These are phyloP conservation scores for Brettanomyces sp. DNA, from an alignment of 805 yeast species.

Conservation along the genomic window DNA sequence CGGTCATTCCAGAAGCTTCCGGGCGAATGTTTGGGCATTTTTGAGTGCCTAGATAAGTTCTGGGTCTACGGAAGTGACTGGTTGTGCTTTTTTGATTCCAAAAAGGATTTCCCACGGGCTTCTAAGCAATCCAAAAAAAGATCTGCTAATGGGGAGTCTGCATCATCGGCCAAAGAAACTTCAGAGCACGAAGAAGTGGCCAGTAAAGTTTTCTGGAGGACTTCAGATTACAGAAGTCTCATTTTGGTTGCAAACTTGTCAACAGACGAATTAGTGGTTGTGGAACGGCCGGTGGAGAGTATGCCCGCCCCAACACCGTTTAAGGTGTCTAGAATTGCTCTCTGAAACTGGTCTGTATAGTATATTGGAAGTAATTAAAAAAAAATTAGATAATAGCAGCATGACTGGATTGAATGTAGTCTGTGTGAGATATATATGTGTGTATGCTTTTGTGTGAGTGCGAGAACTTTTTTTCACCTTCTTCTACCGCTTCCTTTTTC, in stretches of 20 bases:
- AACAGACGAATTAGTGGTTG: slow-evolving; percentile 50
- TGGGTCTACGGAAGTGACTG: slow-evolving; percentile 90
- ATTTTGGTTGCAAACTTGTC: slow-evolving; percentile 48
- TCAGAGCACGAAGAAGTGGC: slow-evolving; percentile 15
- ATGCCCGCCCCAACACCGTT: slow-evolving; percentile 54
- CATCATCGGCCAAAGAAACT: slow-evolving; percentile 2
- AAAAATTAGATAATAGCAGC: no score
- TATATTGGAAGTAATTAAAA: neutral
- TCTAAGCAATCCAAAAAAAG: slow-evolving; percentile 19
- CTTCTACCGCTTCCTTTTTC: no score
- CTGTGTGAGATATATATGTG: no score
- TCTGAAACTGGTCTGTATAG: slow-evolving; percentile 4
- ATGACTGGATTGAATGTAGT: no score
- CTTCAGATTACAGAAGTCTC: slow-evolving; percentile 67
- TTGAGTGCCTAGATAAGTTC: slow-evolving; percentile 34
- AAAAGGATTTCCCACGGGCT: slow-evolving; percentile 41
- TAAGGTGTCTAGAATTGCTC: slow-evolving; percentile 42
- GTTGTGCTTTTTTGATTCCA: slow-evolving; percentile 66
- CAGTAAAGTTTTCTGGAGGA: slow-evolving; percentile 56
- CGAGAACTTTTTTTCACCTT: no score
- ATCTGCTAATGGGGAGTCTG: slow-evolving; percentile 22
- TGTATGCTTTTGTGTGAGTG: no score
- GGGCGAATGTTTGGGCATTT: slow-evolving; percentile 70
- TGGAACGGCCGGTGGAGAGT: slow-evolving; percentile 65
- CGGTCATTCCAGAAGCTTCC: slow-evolving; percentile 43